Base-by-base conservation (phyloP, 345 rosid genomes). In the Kandelia obovata region DNA sequence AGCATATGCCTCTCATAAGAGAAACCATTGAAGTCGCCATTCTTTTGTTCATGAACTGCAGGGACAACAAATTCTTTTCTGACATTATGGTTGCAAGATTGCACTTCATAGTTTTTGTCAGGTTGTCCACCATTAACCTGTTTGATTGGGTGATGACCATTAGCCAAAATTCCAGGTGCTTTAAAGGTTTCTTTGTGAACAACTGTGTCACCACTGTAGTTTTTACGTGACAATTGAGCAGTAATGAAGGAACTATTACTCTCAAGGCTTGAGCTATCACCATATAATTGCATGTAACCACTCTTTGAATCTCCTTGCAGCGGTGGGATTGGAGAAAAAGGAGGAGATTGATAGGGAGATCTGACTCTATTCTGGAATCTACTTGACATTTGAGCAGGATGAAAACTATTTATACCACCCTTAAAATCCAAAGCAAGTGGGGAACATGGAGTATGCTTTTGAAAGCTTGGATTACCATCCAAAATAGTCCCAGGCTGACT, bases 171-270 rank as follows among this genome's bases (percentile, higher is more conserved):
- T 23, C 55, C 30, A n/a, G 58, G 67, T 46, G 55, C 70, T 49
- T 72, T 66, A 32, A 53, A 32, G 15, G 37, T 58, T 64, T 78
- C 74, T 47, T 70, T 69, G 73, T 55, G 62, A 73, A 60, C 56
- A 74, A 49, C 27, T 72, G 64, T 65, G 62, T 80, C 81, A 49
- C 20, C 51, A 71, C 67, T 57, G 51, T 69, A 47, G n/a, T 67
- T 74, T 20, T 80, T 87, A 64, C 62, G 74, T 19, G 72, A 75
- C 35, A 79, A 68, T 53, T 74, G 88, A 56, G 78, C 78, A 32
- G 86, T 71, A 62, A 62, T 28, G 69, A 81, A 80, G 75, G 91
- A 83, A 53, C 79, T 80, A 63, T 71, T 78, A 73, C 88, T 85
- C 75, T 85, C 94, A 4, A 64, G 67, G 66, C 88, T 80, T 53